A percentile compares a stretch with the other conserved stretches of the same genome.
Evolutionary conservation across 306 rosid genomes (phyloP).

Genomic region (Casuarina glauca): DNA sequence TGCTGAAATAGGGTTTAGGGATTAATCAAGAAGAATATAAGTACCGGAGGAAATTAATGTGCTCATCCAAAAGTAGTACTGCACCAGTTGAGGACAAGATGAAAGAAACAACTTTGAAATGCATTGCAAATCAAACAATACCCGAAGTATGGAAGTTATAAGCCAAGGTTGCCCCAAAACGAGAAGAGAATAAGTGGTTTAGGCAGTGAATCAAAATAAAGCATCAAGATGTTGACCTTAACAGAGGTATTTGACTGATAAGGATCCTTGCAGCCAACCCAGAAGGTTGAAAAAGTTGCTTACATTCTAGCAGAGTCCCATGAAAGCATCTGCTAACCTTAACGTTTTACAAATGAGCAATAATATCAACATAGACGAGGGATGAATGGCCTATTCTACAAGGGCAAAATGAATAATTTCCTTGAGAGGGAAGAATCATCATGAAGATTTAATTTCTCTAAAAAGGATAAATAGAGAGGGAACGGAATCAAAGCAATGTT

Average conservation of each 20-base stretch:
- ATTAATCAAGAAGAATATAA: neutral
- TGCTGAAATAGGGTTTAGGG: neutral
- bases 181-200: neutral
- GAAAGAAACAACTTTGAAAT: neutral
- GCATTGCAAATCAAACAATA: neutral
- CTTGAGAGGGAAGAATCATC: neutral
- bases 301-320: neutral
- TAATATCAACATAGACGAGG: neutral
- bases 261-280: conserved; percentile 5
- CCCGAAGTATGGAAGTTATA: neutral
- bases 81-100: neutral
- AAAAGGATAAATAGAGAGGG: neutral
- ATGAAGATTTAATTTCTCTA: neutral
- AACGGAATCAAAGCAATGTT: neutral
- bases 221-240: neutral
- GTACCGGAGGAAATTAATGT: neutral
- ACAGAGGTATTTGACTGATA: neutral
- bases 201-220: neutral
- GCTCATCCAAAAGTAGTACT: neutral
- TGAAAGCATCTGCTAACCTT: neutral
- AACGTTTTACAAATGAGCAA: neutral
- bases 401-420: neutral
- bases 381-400: neutral
- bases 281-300: conserved; percentile 4
- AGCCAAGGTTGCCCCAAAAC: neutral